Base-by-base conservation (phyloP, 108 stramenopile species). In the Pseudonitzschia multistriata region DNA sequence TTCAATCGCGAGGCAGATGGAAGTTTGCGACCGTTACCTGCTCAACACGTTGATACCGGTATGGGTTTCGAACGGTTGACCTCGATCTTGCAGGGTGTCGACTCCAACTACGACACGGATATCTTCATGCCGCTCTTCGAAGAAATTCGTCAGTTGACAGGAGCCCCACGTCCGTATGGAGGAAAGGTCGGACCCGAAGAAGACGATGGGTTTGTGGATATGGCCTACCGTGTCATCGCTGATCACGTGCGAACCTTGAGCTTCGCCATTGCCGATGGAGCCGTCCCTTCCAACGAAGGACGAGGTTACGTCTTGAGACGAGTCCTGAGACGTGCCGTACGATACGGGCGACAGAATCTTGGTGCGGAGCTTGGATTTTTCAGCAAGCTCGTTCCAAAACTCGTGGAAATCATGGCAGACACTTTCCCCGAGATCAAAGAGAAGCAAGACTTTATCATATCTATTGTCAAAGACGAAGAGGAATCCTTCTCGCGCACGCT, bases 51-150 rank as follows among this genome's bases (percentile, higher is more conserved):
- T 52, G 99, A 99, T 83, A 99, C 99, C 29, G 99, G 99, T 54
- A 98, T 99, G 99, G 99, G 99, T 49, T 97, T 98, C 68, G 99
- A 99, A 80, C 93, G 99, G 28, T 83, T 99, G 24, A 85, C 96
- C 28, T 88, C 86, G 66, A 97, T 98, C 61, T 73, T 99, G 57
- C 99, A 99, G 80, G 93, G 87, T 62, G 85, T 93, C 60, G 85
- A 85, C 64, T 95, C 93, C 61, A 98, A 98, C 81, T 98, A 99
- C 82, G 98, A 99, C 81, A 99, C 98, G 7, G 99, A 99, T 74
- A 88, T 98, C 49, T 99, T 99, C 80, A 76, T 81, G 27, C 99
- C 99, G 14, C 74, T 99, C 59, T 98, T 99, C 84, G 91, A 81
- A 27, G 92, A 88, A 59, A 97, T 99, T 76, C 91, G 82, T 55